These are phyloP conservation scores for Fusarium chaquense DNA, from an alignment of 2,329 filamentous ascomycete species.

Conservation along the genomic window DNA sequence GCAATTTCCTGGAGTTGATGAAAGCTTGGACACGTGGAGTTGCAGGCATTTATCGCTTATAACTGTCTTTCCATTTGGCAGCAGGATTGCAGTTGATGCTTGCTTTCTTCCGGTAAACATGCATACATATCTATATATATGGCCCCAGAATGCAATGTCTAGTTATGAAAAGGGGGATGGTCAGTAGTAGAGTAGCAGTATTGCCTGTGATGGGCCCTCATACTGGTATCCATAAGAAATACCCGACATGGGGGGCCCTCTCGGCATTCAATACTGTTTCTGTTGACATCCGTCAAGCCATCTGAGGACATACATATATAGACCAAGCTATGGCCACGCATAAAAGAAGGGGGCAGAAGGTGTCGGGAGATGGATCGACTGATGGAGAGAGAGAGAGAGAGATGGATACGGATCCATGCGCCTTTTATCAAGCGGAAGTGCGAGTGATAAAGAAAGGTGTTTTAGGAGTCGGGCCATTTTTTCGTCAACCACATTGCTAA, in stretches of 20 bases:
- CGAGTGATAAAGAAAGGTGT: neutral
- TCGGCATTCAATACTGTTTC: constrained; percentile 13
- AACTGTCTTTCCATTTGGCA: neutral
- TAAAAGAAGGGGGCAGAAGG: neutral
- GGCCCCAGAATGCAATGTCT: neutral
- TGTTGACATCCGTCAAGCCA: neutral
- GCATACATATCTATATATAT: neutral
- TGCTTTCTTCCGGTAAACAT: neutral
- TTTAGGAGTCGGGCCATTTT: constrained; percentile 24
- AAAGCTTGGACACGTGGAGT: constrained; percentile 20
- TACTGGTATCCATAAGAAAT: constrained; percentile 2
- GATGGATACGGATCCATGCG: constrained; percentile 12
- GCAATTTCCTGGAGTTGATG: constrained; percentile 24
- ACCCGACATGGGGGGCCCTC: neutral
- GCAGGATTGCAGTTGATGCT: neutral
- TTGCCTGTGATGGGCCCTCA: neutral
- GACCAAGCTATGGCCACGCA: constrained; percentile 17
- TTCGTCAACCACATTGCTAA: constrained; percentile 21
- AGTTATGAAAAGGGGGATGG: neutral
- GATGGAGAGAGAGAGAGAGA: constrained; percentile 1
- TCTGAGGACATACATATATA: constrained; percentile 21
- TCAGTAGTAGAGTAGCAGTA: neutral
- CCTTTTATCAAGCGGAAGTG: constrained; percentile 6
- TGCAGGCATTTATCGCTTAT: neutral
- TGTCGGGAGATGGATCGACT: neutral